Base-by-base conservation (phyloP, 257 asterid genomes). In the Galeopsis tetrahit region DNA sequence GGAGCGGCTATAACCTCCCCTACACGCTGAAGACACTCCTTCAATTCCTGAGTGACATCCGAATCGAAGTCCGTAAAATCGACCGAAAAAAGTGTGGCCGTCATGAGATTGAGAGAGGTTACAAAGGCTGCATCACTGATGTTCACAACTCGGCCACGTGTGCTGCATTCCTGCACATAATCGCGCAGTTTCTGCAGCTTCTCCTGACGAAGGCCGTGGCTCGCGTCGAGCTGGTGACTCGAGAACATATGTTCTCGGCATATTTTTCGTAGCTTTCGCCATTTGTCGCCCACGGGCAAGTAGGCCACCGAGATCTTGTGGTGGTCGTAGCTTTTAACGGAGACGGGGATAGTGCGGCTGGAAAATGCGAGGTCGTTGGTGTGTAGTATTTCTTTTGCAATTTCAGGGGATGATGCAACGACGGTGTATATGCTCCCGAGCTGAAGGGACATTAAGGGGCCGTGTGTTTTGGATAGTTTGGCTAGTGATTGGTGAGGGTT, bases 371-470 rank as follows among this genome's bases (percentile, higher is more conserved):
- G 68, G 40, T 81, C 80, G 42, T 74, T 63, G 2, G 44, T 76
- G 2, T 66, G 75, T 0, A 21, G 28, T 21, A 21, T 21, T 21
- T 21, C 28, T 46, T 63, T 68, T 3, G 85, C 82, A 3, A 77
- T 17, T 10, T 52, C 70, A 0, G 82, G 49, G 2, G 82, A 74
- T 3, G 80, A 82, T 1, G 69, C 70, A 14, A 82, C 33, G 1
- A 75, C 62, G 0, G 71, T 34, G 28, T 39, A n/a, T 38, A 14
- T 42, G 61, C 67, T 72, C 34, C 81, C 83, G 7, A 82, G 83
- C 56, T 64, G 72, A 6, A 75, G 69, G 56, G 73, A 72, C 85
- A 82, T 71, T 10, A 82, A 7, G 6, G 77, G 81, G 60, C 72
- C 77, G 34, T 73, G 14, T 5, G 33, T 73, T 53, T 63, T 40